phyloP scores from a whole-genome alignment of 306 rosid species.

The Canavalia ensiformis region DNA sequence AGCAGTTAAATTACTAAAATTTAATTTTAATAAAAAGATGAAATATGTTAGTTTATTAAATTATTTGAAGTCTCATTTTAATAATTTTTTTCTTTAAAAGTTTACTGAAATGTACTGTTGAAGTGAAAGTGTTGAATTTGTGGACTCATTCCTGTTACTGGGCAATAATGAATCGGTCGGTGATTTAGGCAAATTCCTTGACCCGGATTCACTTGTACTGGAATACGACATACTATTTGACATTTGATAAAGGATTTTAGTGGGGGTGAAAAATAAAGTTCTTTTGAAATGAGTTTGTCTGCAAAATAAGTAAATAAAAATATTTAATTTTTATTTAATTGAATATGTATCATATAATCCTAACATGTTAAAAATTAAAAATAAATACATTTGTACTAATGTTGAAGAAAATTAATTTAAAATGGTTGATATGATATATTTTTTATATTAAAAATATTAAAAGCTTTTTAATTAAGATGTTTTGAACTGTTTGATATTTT shows the following conservation, averaged over 20 bases:
- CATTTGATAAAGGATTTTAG: neutral
- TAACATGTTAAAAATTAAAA: neutral
- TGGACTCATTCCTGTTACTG: neutral
- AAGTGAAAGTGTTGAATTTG: no score
- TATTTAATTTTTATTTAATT: neutral
- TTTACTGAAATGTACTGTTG: no score
- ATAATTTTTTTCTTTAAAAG: no score
- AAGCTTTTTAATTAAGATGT: neutral
- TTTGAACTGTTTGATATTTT: constrained; percentile 20
- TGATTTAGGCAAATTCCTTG: constrained; percentile 13
- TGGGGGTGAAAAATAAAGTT: neutral
- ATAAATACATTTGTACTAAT: neutral
- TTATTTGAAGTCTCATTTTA: no score
- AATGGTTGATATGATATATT: neutral
- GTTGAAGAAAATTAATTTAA: neutral
- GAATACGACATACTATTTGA: neutral
- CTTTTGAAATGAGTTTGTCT: neutral
- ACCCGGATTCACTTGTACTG: neutral
- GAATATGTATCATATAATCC: neutral
- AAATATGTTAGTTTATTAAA: no score
- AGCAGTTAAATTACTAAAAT: no score
- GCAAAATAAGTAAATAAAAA: neutral
- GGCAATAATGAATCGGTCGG: neutral
- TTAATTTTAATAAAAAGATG: no score
- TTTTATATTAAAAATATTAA: no score